Base-by-base conservation (phyloP, 768 basidiomycete species). In the Thelephora ganbajun region DNA sequence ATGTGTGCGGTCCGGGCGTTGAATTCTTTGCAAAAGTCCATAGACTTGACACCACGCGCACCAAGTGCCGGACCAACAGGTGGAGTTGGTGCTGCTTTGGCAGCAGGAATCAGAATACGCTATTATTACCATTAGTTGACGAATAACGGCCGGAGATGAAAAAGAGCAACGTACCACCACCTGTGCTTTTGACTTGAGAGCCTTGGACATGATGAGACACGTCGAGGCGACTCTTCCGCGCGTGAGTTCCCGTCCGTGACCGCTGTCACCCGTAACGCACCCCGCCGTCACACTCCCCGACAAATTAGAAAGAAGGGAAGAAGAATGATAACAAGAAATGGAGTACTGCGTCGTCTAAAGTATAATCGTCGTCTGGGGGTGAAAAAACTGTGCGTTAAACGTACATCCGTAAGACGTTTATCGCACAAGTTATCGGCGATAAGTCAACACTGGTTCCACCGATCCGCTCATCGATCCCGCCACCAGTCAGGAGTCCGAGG, bases 11-110 rank as follows among this genome's bases (percentile, higher is more conserved):
- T 97, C 53, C 83, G 81, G n/a, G 94, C 93, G 61, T 99, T 99
- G 70, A 98, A 99, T 63, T 98, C 92, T 64, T 97, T 99, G 73
- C 92, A 96, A 61, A 99, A 99, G 68, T 99, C 96, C 86, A 98
- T 98, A 22, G 92, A 91, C 67, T 96, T 97, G 56, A 99, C 93
- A 57, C 96, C 96, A 59, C 90, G 80, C 53, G 96, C 94, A 69
- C 96, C 96, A 46, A 99, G 77, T 30, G 93, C 94, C 47, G 94
- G 94, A 59, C 94, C 94, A 45, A 99, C 85, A 7, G 94, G 94
- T 48, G 94, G 94, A 35, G 89, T 86, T 14, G 94, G 93, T 22
- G 93, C 83, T 33, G 94, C 94, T 61, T 97, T 97, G 39, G 90
- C 92, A 39, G 94, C 94, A 45, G 81, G 78, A 51, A 97, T 79